Base-by-base conservation (phyloP, 2,329 filamentous ascomycete species). In the Phaeosphaeriaceae sp. region DNA sequence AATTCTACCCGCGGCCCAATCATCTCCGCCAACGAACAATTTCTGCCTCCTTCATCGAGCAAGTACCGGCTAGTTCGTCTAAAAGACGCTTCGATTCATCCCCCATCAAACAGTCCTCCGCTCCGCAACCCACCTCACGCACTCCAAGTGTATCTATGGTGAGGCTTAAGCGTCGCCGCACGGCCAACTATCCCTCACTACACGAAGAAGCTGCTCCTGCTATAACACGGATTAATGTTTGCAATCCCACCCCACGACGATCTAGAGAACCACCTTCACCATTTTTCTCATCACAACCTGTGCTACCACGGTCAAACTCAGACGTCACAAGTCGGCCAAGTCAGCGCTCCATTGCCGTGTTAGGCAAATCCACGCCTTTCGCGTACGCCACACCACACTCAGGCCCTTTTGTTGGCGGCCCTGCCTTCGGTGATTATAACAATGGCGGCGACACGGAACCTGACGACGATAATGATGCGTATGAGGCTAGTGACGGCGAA, bases 301-400 rank as follows among this genome's bases (percentile, higher is more conserved):
- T 59, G 7, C 54, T 69, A 3, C 61, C 63, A 26, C 54, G 69
- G 9, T 60, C 68, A 6, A 66, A 61, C 34, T 72, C 68, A 6
- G 69, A 72, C 40, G 49, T 63, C n/a, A 59, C 56, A 51, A 76
- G 74, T 73, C 23, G 82, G 73, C 65, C 65, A 15, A 46, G 79
- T 73, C 39, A 82, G 73, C 61, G 68, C n/a, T 70, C 64, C 33
- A 46, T 57, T 8, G 58, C 60, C 23, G 46, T 63, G 68, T 52
- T 55, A 3, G 61, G 64, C 48, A 60, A 71, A 63, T 49, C 81
- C 0, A 87, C 87, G 0, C 79, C 79, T 2, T 85, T 85, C 56
- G 86, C 85, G n/a, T 92, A 92, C 63, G 87, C 87, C 2, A 92
- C 89, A 0, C 89, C 89, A 0, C 80, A 87, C 65, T 91, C 87